phyloP scores from a whole-genome alignment of 164 flowering plant genomes.

The Tetrastigma voinierianum region DNA sequence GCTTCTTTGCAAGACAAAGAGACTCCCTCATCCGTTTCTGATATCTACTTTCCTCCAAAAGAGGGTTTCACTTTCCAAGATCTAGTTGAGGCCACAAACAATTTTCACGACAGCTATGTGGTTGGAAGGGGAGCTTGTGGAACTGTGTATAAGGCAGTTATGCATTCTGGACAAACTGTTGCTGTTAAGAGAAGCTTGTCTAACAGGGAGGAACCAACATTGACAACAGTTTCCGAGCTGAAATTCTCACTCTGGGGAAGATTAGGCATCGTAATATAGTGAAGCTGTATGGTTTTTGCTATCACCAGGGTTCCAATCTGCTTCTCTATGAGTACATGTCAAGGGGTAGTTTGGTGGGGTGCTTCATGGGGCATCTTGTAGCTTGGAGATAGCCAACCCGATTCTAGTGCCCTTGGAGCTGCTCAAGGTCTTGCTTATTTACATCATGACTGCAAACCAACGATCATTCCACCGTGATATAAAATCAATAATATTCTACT shows the following conservation, averaged over 20 bases:
- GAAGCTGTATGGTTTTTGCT: conserved; percentile 81
- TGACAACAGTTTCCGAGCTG: conserved; percentile 84
- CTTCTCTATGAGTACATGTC: conserved; percentile 91
- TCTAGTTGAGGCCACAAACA: conserved; percentile 72
- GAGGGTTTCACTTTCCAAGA: conserved; percentile 89
- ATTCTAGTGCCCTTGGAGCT: conserved; percentile 84
- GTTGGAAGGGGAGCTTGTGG: conserved; percentile 96
- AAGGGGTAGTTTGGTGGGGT: conserved; percentile 83
- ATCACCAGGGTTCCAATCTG: conserved; percentile 82
- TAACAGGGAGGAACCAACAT: conserved; percentile 73
- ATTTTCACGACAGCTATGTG: conserved; percentile 67
- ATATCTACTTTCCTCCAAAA: conserved; percentile 77
- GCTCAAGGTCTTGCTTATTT: conserved; percentile 91
- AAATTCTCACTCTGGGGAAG: conserved; percentile 84
- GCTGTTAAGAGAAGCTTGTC: conserved; percentile 88
- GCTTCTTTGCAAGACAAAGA: conserved; percentile 46
- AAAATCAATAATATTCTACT: conserved; percentile 90
- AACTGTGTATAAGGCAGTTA: conserved; percentile 85
- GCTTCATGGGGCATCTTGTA: conserved; percentile 64
- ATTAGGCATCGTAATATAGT: conserved; percentile 93
- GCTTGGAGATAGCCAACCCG: conserved; percentile 80
- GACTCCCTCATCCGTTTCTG: conserved; percentile 40
- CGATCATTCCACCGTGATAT: conserved; percentile 97
- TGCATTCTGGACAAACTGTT: conserved; percentile 57
- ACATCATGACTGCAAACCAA: conserved; percentile 96